phyloP scores from a whole-genome alignment of 371 early-diverging fungal genomes.

The Circinella umbellata region DNA sequence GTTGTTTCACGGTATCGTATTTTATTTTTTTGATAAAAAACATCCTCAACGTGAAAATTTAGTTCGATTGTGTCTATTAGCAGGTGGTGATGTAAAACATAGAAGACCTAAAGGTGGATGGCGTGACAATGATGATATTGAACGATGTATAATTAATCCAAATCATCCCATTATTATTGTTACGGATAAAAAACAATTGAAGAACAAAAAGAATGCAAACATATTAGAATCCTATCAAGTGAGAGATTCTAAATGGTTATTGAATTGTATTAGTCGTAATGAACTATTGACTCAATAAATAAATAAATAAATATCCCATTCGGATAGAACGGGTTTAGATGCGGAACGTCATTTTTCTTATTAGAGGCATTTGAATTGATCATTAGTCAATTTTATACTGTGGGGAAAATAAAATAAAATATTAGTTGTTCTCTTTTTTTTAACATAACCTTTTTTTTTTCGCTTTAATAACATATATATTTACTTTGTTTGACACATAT shows the following conservation, averaged over 20 bases:
- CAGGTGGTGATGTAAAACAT: slow-evolving; percentile 28
- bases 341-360: too few species aligned
- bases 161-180: slow-evolving; percentile 22
- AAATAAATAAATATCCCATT: neutral
- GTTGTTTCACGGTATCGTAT: slow-evolving; percentile 30
- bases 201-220: neutral
- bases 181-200: neutral
- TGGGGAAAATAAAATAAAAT: too few species aligned
- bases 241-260: slow-evolving; percentile 29
- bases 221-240: slow-evolving; percentile 30
- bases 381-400: too few species aligned
- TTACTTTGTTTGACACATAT: too few species aligned
- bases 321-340: too few species aligned
- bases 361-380: too few species aligned
- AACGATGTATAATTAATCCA: neutral
- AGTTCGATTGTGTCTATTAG: slow-evolving; percentile 27
- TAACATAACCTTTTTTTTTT: slow-evolving; percentile 6
- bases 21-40: slow-evolving; percentile 32
- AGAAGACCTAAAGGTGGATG: slow-evolving; percentile 24
- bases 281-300: neutral
- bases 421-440: too few species aligned
- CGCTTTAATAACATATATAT: too few species aligned
- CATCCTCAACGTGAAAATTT: slow-evolving; percentile 34
- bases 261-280: slow-evolving; percentile 31
- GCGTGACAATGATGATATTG: slow-evolving; percentile 11